Evolutionary conservation across 2,329 filamentous ascomycete genomes (phyloP), one percentile per base, ranked within the genome.

Genomic region (Exserohilum rostratum): DNA sequence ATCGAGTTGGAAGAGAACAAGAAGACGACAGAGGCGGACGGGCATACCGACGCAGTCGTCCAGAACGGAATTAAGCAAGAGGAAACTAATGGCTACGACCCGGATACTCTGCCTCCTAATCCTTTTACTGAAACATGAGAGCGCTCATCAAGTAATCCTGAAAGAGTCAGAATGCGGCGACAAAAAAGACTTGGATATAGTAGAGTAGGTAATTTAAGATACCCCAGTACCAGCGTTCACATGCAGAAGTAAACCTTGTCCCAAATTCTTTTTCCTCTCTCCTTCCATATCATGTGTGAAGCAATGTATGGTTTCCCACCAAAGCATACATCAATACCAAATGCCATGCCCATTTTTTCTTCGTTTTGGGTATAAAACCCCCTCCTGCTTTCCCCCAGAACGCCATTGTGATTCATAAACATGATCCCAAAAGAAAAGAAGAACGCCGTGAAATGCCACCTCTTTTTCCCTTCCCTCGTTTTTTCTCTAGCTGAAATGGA

Each of bases 401-500:
- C 35, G 35, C 38, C 46, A 42, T 48, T 31, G 13, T 40, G 27
- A 27, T 27, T 15, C 6, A 48, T 15, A n/a, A 40, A 4, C 25
- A 34, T 17, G 18, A 25, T 25, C 34, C 33, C 45, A 13, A 45
- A 5, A 25, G 22, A 25, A 7, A 25, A 25, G 7, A 25, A 25
- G 7, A 54, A 50, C 52, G 46, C 52, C 52, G 17, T 39, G 34
- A 29, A 50, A 54, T 54, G 52, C 52, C 33, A 18, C 17, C 20
- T n/a, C 12, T 10, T 25, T 13, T 20, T 1, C 9, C 9, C 1
- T 3, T 18, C 11, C 17, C 6, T 20, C n/a, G n/a, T 25, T 4
- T 7, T 7, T 25, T 25, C 4, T 22, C 53, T 66, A 92, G 58
- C 85, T 89, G 74, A 98, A 98, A 78, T 97, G 93, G 55, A 98